These are phyloP conservation scores for Strigomonas oncopelti DNA, from an alignment of 208 protist genomes.

Conservation along the genomic window DNA sequence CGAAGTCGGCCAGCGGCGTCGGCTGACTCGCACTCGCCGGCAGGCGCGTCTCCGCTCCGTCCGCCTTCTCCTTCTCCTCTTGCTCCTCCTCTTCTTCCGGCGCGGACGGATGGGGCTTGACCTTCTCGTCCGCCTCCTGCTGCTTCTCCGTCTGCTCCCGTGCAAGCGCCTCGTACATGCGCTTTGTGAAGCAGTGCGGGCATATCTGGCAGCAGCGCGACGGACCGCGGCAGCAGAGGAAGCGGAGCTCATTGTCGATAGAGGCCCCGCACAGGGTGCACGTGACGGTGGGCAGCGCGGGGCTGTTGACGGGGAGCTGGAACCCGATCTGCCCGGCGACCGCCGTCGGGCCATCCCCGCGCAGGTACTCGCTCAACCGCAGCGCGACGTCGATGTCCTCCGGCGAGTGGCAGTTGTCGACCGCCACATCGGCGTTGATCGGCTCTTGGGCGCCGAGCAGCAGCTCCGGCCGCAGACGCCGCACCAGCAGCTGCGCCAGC, in stretches of 20 bases:
- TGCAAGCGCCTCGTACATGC: conserved; percentile 29
- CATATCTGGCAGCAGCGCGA: conserved; percentile 70
- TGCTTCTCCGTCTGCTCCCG: conserved; percentile 3
- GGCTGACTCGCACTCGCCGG: not conserved
- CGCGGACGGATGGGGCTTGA: not conserved
- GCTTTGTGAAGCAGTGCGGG: conserved; percentile 61
- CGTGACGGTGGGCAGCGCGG: conserved; percentile 19
- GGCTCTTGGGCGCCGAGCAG: conserved; percentile 25
- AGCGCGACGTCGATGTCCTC: conserved; percentile 22
- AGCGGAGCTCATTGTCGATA: conserved; percentile 78
- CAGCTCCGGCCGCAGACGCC: conserved; percentile 42
- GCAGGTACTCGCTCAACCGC: conserved; percentile 37
- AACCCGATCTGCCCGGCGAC: conserved; percentile 63
- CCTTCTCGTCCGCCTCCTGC: not conserved
- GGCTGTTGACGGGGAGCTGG: conserved; percentile 30
- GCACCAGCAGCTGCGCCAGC: not conserved
- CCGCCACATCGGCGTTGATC: conserved; percentile 40
- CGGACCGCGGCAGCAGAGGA: conserved; percentile 57
- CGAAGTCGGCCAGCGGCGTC: conserved; percentile 21
- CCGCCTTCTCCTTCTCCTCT: not conserved
- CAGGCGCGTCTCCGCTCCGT: not conserved
- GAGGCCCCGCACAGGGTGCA: conserved; percentile 49
- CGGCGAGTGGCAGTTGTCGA: conserved; percentile 17
- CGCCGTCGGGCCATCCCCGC: conserved; percentile 39
- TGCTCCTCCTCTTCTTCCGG: not conserved